These are phyloP conservation scores for Triticum timopheevii DNA, from an alignment of 176 grass and related monocot species.

Conservation along the genomic window DNA sequence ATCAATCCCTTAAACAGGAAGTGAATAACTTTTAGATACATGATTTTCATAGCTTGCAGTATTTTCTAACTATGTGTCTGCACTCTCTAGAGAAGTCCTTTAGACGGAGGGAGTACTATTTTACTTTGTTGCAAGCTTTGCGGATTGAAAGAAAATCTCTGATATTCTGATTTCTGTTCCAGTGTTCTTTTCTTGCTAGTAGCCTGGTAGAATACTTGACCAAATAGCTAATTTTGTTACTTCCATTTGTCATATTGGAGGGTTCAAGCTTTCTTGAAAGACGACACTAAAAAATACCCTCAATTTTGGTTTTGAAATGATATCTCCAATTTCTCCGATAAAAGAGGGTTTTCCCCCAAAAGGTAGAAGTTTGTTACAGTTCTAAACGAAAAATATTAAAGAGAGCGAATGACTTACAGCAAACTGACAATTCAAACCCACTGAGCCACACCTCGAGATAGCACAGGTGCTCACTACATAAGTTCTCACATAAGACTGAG, in stretches of 20 bases:
- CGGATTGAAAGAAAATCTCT: not conserved
- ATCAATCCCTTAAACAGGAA: conserved; percentile 11
- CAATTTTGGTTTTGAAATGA: not conserved
- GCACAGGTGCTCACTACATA: too few species aligned
- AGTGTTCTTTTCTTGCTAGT: not conserved
- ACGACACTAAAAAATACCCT: not conserved
- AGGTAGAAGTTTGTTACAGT: too few species aligned
- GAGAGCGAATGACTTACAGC: too few species aligned
- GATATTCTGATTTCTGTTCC: conserved; percentile 3
- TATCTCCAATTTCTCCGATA: not conserved
- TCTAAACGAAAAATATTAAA: too few species aligned
- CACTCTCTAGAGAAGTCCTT: not conserved
- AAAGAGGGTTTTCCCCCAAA: too few species aligned
- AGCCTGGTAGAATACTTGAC: not conserved
- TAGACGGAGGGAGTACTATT: not conserved
- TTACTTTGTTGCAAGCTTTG: not conserved
- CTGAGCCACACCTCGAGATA: too few species aligned
- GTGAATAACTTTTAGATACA: not conserved
- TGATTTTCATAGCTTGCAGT: not conserved
- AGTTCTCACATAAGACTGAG: too few species aligned
- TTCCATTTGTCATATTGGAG: conserved; percentile 14
- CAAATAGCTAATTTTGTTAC: conserved; percentile 18
- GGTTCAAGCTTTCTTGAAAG: conserved; percentile 6
- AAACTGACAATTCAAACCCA: too few species aligned
- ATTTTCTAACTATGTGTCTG: conserved; percentile 8